Conservation (phyloP, 2,329 filamentous ascomycete species). For the Phialophora chinensis region DNA sequence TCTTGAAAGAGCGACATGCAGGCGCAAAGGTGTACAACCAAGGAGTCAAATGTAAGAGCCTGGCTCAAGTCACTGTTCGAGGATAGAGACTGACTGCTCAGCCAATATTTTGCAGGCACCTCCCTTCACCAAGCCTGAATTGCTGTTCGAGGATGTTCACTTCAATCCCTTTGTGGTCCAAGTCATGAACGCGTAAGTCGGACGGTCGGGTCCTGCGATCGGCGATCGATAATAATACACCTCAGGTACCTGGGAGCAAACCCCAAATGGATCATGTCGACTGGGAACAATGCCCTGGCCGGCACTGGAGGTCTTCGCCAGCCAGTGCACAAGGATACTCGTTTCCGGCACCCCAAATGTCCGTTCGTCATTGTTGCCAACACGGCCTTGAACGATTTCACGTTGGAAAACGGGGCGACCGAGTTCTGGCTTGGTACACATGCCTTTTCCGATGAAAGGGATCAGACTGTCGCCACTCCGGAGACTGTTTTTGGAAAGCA, state of each 20-base stretch:
- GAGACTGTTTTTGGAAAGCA: slow-evolving; percentile 20
- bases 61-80: neutral
- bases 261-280: slow-evolving; percentile 51
- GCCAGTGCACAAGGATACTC: slow-evolving; percentile 49
- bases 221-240: slow-evolving; percentile 22
- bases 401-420: slow-evolving; percentile 45
- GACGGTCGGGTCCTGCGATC: slow-evolving; percentile 3
- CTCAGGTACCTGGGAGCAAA: slow-evolving; percentile 48
- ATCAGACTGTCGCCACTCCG: slow-evolving; percentile 43
- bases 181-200: slow-evolving; percentile 47
- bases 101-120: slow-evolving; percentile 51
- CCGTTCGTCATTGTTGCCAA: slow-evolving; percentile 52
- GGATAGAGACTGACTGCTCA: slow-evolving; percentile 24
- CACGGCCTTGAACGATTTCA: slow-evolving; percentile 48
- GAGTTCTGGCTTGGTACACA: slow-evolving; percentile 53
- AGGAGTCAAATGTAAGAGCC: slow-evolving; percentile 44
- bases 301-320: slow-evolving; percentile 47
- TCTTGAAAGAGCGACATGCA: slow-evolving; percentile 23
- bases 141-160: slow-evolving; percentile 49
- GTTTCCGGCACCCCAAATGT: slow-evolving; percentile 46
- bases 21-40: slow-evolving; percentile 45
- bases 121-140: slow-evolving; percentile 44
- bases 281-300: slow-evolving; percentile 50
- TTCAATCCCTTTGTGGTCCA: slow-evolving; percentile 53
- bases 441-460: slow-evolving; percentile 42